Evolutionary conservation across 2,329 filamentous ascomycete species (phyloP).

Genomic region (Phyllosticta citribraziliensis): DNA sequence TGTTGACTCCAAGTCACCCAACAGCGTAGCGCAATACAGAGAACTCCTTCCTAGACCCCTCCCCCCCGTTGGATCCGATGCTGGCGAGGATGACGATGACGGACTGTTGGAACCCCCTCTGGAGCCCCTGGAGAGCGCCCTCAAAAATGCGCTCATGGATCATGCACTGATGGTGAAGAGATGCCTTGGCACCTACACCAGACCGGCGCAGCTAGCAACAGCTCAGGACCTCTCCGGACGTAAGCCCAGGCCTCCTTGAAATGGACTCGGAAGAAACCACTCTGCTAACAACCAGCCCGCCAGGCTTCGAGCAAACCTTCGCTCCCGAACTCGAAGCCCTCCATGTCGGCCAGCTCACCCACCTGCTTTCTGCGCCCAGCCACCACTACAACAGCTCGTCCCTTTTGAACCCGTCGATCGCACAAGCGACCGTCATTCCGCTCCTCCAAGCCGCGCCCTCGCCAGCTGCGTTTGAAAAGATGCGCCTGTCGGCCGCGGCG

Average conservation of each 20-base stretch:
- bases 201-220: conserved; percentile 51
- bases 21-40: conserved; percentile 69
- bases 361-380: background rate
- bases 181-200: conserved; percentile 60
- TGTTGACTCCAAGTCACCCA: conserved; percentile 64
- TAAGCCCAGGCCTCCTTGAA: conserved; percentile 35
- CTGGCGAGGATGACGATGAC: conserved; percentile 26
- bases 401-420: background rate
- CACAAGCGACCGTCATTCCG: background rate
- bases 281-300: conserved; percentile 11
- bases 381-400: background rate
- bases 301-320: conserved; percentile 38
- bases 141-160: conserved; percentile 78
- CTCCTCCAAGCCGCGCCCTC: background rate
- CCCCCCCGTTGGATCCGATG: conserved; percentile 17
- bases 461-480: background rate
- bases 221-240: conserved; percentile 52
- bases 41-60: conserved; percentile 52
- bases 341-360: conserved; percentile 19
- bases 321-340: conserved; percentile 33
- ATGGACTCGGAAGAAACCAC: background rate
- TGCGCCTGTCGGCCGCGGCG: background rate
- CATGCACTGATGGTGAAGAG: conserved; percentile 82
- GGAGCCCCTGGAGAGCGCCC: conserved; percentile 60
- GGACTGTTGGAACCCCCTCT: conserved; percentile 33